Conservation (phyloP, 345 rosid species). For the Brassica incana region DNA sequence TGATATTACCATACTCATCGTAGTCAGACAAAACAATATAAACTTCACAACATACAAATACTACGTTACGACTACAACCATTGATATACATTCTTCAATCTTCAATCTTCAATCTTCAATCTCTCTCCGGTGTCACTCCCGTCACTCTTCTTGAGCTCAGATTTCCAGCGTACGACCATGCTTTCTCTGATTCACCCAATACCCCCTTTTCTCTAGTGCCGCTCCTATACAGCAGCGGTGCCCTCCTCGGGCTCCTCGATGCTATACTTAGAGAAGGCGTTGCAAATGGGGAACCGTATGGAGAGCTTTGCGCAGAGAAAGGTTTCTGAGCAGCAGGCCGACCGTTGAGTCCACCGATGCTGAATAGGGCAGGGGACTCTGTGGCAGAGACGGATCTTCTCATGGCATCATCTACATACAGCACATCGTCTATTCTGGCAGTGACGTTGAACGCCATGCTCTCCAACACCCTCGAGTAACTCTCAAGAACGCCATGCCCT, state of each 20-base stretch:
- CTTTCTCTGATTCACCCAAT: constrained; percentile 51
- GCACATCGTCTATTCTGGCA: constrained; percentile 97
- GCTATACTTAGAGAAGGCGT: constrained; percentile 67
- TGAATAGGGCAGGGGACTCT: constrained; percentile 65
- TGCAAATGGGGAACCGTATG: constrained; percentile 68
- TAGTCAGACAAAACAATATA: constrained; percentile 5
- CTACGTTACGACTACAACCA: constrained; percentile 19
- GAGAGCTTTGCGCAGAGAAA: constrained; percentile 63
- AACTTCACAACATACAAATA: constrained; percentile 20
- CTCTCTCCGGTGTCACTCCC: constrained; percentile 83
- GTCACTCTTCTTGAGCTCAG: constrained; percentile 64
- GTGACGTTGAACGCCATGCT: constrained; percentile 95
- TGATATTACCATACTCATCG: constrained; percentile 22
- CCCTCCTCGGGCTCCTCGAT: constrained; percentile 63
- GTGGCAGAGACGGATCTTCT: constrained; percentile 56
- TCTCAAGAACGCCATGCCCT: constrained; percentile 92
- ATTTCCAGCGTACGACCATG: constrained; percentile 79
- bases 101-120: constrained; percentile 55
- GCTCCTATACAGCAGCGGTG: constrained; percentile 38
- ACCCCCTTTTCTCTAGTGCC: constrained; percentile 43
- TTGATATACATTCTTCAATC: constrained; percentile 23
- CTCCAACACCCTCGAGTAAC: constrained; percentile 99
- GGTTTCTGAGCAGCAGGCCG: constrained; percentile 56
- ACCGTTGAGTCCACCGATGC: constrained; percentile 56
- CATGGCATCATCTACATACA: constrained; percentile 79